Percentiles rank a stretch among this genome's conserved stretches.
Conservation (phyloP, 805 yeast species). For the Myxozyma udenii region DNA sequence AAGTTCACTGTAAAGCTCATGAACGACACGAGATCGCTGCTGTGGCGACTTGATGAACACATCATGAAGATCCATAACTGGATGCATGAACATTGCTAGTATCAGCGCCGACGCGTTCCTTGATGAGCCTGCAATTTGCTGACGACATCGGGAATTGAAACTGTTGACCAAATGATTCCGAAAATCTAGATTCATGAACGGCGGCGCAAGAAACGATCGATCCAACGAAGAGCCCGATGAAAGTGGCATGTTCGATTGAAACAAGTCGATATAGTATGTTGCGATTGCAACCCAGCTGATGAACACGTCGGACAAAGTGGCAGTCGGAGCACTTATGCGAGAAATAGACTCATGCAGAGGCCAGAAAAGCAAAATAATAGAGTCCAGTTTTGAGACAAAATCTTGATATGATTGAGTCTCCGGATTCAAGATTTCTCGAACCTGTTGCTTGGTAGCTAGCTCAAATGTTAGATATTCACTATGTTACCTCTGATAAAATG, state of each 20-base stretch:
- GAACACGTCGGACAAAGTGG: slow-evolving; percentile 18
- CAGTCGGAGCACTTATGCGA: slow-evolving; percentile 10
- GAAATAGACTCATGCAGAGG: slow-evolving; percentile 19
- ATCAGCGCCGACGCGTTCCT: slow-evolving; percentile 17
- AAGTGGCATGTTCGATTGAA: slow-evolving; percentile 4
- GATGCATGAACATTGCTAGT: slow-evolving; percentile 23
- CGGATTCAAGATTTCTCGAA: slow-evolving; percentile 15
- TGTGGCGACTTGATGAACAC: slow-evolving; percentile 22
- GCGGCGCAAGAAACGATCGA: not conserved
- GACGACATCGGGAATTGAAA: slow-evolving; percentile 14
- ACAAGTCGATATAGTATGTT: slow-evolving; percentile 21
- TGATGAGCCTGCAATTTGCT: slow-evolving; percentile 14
- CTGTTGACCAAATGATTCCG: slow-evolving; percentile 7
- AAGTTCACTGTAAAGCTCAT: slow-evolving; percentile 22
- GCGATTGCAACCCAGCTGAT: slow-evolving; percentile 25
- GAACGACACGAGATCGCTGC: slow-evolving; percentile 24
- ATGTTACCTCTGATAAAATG: not conserved
- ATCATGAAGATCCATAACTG: slow-evolving; percentile 22
- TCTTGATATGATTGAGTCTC: slow-evolving; percentile 23
- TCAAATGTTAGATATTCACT: not conserved
- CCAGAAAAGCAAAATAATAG: slow-evolving; percentile 11
- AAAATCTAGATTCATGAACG: slow-evolving; percentile 5
- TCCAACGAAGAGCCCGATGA: not conserved
- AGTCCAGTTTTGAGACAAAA: slow-evolving; percentile 17
- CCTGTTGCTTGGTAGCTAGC: slow-evolving; percentile 11